phyloP scores from a whole-genome alignment of 371 early-diverging fungal species.

The Mortierella sp. region DNA sequence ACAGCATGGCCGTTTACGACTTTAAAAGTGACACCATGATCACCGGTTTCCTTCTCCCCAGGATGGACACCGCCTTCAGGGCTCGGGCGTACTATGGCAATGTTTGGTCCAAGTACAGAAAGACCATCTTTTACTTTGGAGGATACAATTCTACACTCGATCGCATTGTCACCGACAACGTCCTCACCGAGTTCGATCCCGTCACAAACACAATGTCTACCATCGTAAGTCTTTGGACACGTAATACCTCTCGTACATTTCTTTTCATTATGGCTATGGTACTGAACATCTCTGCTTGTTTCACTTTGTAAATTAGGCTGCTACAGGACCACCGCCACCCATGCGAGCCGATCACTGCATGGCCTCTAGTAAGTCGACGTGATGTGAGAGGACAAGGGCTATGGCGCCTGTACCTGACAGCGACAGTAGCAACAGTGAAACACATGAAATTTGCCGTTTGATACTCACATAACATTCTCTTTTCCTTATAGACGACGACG shows the following conservation, averaged over 20 bases:
- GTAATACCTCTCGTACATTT: too few relatives aligned
- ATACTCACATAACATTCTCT: neutral
- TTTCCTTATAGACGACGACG: constrained; percentile 15
- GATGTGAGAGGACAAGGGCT: neutral
- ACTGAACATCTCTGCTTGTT: neutral
- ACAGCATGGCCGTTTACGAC: constrained; percentile 34
- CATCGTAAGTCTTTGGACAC: neutral
- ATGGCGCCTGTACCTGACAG: too few relatives aligned
- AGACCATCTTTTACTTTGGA: constrained; percentile 19
- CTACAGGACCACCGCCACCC: constrained; percentile 8
- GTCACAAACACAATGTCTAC: neutral
- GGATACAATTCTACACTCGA: constrained; percentile 12
- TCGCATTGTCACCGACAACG: neutral
- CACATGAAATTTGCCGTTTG: neutral
- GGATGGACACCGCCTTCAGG: neutral
- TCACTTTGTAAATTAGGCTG: neutral
- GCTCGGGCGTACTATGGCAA: constrained; percentile 14
- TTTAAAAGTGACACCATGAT: constrained; percentile 23
- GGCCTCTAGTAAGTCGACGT: constrained; percentile 11
- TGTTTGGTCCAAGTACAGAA: constrained; percentile 11
- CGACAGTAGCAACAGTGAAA: neutral
- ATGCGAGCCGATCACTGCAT: constrained; percentile 20
- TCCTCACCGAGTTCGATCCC: constrained; percentile 17
- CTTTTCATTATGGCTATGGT: neutral
- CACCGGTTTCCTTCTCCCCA: neutral